phyloP scores from a whole-genome alignment of 768 basidiomycete genomes.

The Candolleomyces efflorescens region DNA sequence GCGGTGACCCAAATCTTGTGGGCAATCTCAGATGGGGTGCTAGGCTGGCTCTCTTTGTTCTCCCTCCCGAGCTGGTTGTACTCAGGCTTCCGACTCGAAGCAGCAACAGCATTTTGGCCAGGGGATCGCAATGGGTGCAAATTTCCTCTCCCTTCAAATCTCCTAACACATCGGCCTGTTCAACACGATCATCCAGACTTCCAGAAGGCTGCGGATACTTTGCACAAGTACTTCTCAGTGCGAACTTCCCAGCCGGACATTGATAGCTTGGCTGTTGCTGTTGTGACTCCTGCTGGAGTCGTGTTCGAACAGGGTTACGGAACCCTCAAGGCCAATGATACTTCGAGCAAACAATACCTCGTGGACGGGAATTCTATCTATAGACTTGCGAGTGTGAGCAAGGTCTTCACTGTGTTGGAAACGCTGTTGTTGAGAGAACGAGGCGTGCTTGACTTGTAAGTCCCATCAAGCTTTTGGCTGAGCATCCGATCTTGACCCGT shows the following conservation, averaged over 20 bases:
- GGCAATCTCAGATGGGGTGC: too few species aligned
- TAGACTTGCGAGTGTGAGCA: slow-evolving; percentile 48
- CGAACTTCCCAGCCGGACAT: slow-evolving; percentile 28
- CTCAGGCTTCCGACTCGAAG: too few species aligned
- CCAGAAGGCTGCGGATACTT: slow-evolving; percentile 19
- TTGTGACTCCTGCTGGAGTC: slow-evolving; percentile 43
- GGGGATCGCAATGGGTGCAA: too few species aligned
- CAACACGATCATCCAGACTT: slow-evolving; percentile 16
- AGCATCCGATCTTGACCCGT: too few species aligned
- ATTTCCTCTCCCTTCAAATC: slow-evolving; percentile 18
- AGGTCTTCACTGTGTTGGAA: slow-evolving; percentile 46
- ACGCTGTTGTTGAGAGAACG: slow-evolving; percentile 44
- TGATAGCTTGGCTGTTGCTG: slow-evolving; percentile 46
- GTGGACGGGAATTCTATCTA: slow-evolving; percentile 41
- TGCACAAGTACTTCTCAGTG: slow-evolving; percentile 22
- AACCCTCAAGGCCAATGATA: slow-evolving; percentile 24
- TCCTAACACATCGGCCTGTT: slow-evolving; percentile 24
- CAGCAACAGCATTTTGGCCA: too few species aligned
- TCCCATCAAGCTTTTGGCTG: background rate
- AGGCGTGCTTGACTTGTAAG: slow-evolving; percentile 30
- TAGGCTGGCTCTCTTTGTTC: too few species aligned
- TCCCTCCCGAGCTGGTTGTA: too few species aligned
- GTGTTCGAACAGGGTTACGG: slow-evolving; percentile 46
- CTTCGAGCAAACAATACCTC: slow-evolving; percentile 14
- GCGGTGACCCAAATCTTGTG: too few species aligned